Base-by-base conservation (phyloP, 148 eudicot species). In the Rheum nobile region DNA sequence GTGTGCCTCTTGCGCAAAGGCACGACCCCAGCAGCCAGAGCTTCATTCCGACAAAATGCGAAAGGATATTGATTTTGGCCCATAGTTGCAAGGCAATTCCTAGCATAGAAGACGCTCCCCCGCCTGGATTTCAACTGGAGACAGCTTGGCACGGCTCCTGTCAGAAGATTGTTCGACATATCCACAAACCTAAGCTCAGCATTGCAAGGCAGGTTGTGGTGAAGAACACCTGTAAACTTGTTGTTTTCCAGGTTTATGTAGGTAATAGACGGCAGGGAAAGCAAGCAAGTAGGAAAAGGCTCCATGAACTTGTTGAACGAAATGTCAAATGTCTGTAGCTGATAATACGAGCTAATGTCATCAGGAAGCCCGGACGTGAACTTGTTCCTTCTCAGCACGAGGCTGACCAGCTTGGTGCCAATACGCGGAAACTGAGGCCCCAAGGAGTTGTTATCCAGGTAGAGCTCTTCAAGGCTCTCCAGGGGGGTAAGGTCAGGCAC, bases 11-110 rank as follows among this genome's bases (percentile, higher is more conserved):
- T 76, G 28, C 28, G 77, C 46, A 76, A 81, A 71, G 91, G 89
- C 61, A 88, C 57, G 31, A 95, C 75, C 52, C 97, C 97, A 35
- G 87, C 98, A 67, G 98, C 98, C 78, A 95, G 80, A 72, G 98
- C 98, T 82, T 83, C 89, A 79, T 87, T 95, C 79, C 81, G 83
- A 77, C 98, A 95, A 72, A 75, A 87, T 13, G 90, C 80, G 74
- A 84, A 55, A 21, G 80, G 79, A 74, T 87, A 85, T 74, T 95
- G 98, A 77, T 72, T 82, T 47, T 73, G 67, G 57, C 82, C 84
- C 34, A 28, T 83, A 21, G 59, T 69, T 71, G 74, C 73, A 22
- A 93, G 84, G 81, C 98, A 93, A 72, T 93, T 93, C 29, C 83
- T 85, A 57, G 46, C 80, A 77, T 82, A 93, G 3, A 54, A 74